These are phyloP conservation scores for Trichoderma sp. DNA, from an alignment of 2,329 filamentous ascomycete species.

Conservation along the genomic window DNA sequence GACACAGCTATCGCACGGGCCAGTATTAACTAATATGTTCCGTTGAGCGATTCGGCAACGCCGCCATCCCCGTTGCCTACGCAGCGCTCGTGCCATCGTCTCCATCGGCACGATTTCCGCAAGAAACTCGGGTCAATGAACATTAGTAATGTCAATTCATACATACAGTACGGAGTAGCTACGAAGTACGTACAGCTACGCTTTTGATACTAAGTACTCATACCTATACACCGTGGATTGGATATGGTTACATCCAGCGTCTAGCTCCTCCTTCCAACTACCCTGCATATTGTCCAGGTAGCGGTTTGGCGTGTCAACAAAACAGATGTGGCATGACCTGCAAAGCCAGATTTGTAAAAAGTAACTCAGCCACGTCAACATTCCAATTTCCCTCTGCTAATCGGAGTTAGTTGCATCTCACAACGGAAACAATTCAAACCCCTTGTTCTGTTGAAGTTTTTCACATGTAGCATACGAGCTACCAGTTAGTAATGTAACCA, in stretches of 20 bases:
- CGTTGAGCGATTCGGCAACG: not conserved
- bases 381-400: not conserved
- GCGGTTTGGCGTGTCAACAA: not conserved
- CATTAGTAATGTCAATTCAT: not conserved
- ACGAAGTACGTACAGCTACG: not conserved
- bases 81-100: not conserved
- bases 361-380: not conserved
- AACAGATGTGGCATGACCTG: not conserved
- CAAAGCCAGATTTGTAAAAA: not conserved
- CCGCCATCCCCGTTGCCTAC: conserved; percentile 1
- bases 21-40: not conserved
- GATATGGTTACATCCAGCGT: too few species aligned
- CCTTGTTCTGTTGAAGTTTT: not conserved
- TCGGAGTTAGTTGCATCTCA: not conserved
- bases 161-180: too few species aligned
- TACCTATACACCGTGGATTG: not conserved
- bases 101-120: not conserved
- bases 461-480: not conserved
- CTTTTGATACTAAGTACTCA: not conserved
- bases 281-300: not conserved
- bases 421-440: not conserved
- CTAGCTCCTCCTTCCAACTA: not conserved
- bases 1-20: not conserved
- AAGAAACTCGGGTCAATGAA: not conserved
- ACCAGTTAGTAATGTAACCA: not conserved